A percentile compares a stretch with the other conserved stretches of the same genome.
Conservation (phyloP, 768 basidiomycete genomes). For the Lentinula boryana region DNA sequence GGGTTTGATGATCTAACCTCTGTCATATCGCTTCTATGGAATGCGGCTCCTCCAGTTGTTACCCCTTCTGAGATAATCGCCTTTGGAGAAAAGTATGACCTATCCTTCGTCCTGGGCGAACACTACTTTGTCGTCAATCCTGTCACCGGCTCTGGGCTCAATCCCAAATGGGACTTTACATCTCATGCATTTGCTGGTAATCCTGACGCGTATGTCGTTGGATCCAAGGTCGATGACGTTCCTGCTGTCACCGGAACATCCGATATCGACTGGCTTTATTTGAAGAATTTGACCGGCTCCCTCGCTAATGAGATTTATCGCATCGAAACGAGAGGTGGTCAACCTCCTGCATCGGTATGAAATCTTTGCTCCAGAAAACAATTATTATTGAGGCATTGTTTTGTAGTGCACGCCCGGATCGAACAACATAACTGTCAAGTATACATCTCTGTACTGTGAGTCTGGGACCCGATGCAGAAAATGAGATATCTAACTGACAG, state of each 20-base stretch:
- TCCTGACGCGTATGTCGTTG: slow-evolving; percentile 40
- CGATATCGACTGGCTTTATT: slow-evolving; percentile 53
- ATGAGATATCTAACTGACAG: neutral
- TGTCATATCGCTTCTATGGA: slow-evolving; percentile 15
- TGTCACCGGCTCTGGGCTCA: slow-evolving; percentile 29
- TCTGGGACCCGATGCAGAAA: neutral
- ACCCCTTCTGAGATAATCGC: slow-evolving; percentile 1
- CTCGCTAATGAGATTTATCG: slow-evolving; percentile 49
- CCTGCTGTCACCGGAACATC: slow-evolving; percentile 31
- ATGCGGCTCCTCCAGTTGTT: slow-evolving; percentile 3
- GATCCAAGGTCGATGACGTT: slow-evolving; percentile 33
- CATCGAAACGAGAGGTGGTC: slow-evolving; percentile 45
- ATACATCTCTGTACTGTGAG: slow-evolving; percentile 8
- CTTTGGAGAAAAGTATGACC: slow-evolving; percentile 1
- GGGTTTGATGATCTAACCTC: slow-evolving; percentile 17
- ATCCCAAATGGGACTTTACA: slow-evolving; percentile 56
- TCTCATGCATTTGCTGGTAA: slow-evolving; percentile 33
- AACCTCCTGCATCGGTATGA: slow-evolving; percentile 44
- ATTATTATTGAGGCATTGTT: neutral
- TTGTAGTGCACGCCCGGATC: slow-evolving; percentile 7
- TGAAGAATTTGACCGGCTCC: slow-evolving; percentile 31
- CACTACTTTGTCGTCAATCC: slow-evolving; percentile 55
- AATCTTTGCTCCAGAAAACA: neutral
- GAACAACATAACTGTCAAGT: slow-evolving; percentile 2
- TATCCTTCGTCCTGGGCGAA: slow-evolving; percentile 27